A percentile compares a stretch with the other conserved stretches of the same genome.
phyloP scores from a whole-genome alignment of 2,329 filamentous ascomycete genomes.

The Neonectria faginata region DNA sequence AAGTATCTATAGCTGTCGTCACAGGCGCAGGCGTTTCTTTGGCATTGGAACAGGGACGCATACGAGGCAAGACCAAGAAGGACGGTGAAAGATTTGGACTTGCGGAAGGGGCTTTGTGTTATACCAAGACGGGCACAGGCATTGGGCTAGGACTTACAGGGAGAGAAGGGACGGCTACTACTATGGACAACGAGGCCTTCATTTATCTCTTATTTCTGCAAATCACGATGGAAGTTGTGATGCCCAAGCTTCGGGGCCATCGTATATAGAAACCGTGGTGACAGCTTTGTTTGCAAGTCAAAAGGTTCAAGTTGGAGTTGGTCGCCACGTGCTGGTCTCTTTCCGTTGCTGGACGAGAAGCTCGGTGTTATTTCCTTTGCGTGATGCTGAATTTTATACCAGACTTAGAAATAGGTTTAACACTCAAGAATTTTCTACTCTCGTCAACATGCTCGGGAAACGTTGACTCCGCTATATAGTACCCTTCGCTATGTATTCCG shows the following conservation, averaged over 20 bases:
- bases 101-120: slow-evolving; percentile 16
- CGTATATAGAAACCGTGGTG: slow-evolving; percentile 8
- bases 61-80: slow-evolving; percentile 22
- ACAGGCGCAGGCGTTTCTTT: slow-evolving; percentile 25
- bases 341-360: too few relatives aligned
- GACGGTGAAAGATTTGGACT: slow-evolving; percentile 24
- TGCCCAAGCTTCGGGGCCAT: neutral
- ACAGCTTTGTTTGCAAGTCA: slow-evolving; percentile 1
- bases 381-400: neutral
- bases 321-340: neutral
- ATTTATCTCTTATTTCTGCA: slow-evolving; percentile 21
- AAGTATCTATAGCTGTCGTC: slow-evolving; percentile 31
- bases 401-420: neutral
- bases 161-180: slow-evolving; percentile 9
- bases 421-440: neutral
- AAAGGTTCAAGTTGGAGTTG: neutral
- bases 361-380: neutral
- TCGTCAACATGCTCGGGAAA: neutral
- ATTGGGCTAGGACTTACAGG: slow-evolving; percentile 26
- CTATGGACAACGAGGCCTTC: slow-evolving; percentile 15
- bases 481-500: neutral
- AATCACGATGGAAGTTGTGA: slow-evolving; percentile 14
- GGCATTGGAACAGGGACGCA: slow-evolving; percentile 24
- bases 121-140: slow-evolving; percentile 16
- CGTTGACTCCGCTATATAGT: neutral